Base-by-base conservation (phyloP, 768 basidiomycete species). In the Serendipita sp. region DNA sequence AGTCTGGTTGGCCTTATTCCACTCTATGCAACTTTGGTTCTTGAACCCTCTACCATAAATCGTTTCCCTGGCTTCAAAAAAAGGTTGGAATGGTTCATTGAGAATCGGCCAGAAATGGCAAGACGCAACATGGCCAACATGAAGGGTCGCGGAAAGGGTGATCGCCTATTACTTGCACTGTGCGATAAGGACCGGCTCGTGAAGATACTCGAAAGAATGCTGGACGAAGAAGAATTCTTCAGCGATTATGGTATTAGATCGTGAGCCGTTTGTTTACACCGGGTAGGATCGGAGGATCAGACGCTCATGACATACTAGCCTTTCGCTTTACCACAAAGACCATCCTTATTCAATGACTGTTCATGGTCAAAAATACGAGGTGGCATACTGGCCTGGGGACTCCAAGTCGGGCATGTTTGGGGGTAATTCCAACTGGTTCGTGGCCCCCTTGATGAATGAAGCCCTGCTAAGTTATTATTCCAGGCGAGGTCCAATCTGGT, bases 41-140 rank as follows among this genome's bases (percentile, higher is more conserved):
- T 99, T 44, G 96, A 98, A 72, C 94, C 96, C 2, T 76, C 84
- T 3, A 83, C 86, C 32, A 80, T 99, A 69, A 91, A 92, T 71
- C 83, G 88, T 34, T 89, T 98, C 78, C 93, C 94, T 5, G 93
- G 96, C 1, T 99, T 99, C 81, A 97, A 92, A 78, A 98, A 97
- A 76, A 83, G 96, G 45, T 83, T 99, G 83, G 92, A 99, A 66
- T 98, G 96, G 96, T 99, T 98, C 77, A 83, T 97, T 63, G 85
- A 96, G 70, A 89, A 98, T 74, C 77, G 94, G n/a, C 85, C 86
- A 0, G 89, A 86, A 65, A 82, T 97, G 46, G 87, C 92, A 11
- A 81, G 80, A 60, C 79, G 96, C 68, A 99, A 96, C 74, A 92
- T 98, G 80, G 94, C 96, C 3, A 96, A 95, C 74, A 94, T 98